Base-by-base conservation (phyloP, 768 basidiomycete species). In the Saitozyma podzolica region DNA sequence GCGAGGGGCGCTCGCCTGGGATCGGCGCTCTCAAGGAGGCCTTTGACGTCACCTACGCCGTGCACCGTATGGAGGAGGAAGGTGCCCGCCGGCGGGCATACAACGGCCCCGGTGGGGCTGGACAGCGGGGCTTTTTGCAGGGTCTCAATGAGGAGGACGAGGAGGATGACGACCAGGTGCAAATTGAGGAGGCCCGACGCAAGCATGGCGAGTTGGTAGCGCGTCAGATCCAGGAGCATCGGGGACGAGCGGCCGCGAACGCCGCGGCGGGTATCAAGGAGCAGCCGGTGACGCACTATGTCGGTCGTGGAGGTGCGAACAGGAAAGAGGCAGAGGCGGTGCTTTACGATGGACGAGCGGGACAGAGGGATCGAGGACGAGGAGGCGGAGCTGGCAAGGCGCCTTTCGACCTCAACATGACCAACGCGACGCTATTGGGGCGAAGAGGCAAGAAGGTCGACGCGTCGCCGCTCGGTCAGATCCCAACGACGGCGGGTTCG, bases 51-150 rank as follows among this genome's bases (percentile, higher is more conserved):
- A 95, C 96, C 1, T 97, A 97, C 79, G 95, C 96, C 4, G 96
- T 99, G 0, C 96, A 99, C 80, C 88, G 95, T 16, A 98, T 98
- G 95, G 95, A 97, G 78, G 96, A 99, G 80, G 96, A 99, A 80
- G 95, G 93, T 13, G 90, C 90, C 0, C 85, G 91, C 58, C 83
- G 91, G 55, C 85, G 90, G 29, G 91, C 89, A 51, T 89, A 89
- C 80, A 87, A 89, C 58, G 88, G 87, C 10, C 84, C 86, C 4
- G 88, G 88, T 16, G 91, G 89, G 39, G 89, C 87, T 0, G 93
- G 92, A 19, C 81, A 82, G 3, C 85, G 86, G 19, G 90, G 90
- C 5, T 91, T 89, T 82, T 81, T 97, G 19, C 84, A 84, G 9
- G 91, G 89, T 6, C 84, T 99, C 66, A 96, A 98, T 78, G 96